These are phyloP conservation scores for Trichoderma harzianum DNA, from an alignment of 2,329 filamentous ascomycete species.

Conservation along the genomic window DNA sequence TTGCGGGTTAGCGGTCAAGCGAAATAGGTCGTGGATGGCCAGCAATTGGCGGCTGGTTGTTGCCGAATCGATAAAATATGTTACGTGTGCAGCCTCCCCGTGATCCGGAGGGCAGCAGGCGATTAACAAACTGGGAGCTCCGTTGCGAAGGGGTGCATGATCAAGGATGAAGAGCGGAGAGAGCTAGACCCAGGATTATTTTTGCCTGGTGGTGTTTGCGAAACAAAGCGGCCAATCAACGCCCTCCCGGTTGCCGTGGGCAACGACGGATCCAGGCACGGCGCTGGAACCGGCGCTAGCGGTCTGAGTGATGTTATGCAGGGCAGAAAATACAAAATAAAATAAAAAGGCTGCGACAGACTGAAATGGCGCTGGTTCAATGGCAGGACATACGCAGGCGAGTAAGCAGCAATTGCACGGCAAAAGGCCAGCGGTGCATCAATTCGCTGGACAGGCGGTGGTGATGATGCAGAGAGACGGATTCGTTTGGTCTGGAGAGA, in stretches of 20 bases:
- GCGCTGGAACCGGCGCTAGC: not conserved
- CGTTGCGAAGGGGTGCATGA: conserved; percentile 14
- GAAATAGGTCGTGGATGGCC: conserved; percentile 18
- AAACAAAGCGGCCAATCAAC: conserved; percentile 30
- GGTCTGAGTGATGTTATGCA: not conserved
- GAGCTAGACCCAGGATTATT: conserved; percentile 23
- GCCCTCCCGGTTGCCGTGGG: conserved; percentile 29
- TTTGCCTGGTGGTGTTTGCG: conserved; percentile 24
- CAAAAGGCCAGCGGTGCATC: not conserved
- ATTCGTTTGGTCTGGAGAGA: not conserved
- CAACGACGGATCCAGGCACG: conserved; percentile 26
- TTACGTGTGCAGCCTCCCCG: conserved; percentile 41
- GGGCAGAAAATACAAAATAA: not conserved
- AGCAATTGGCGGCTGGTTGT: conserved; percentile 23
- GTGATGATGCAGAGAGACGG: not conserved
- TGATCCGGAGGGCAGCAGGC: conserved; percentile 33
- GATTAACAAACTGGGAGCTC: conserved; percentile 12
- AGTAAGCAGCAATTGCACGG: not conserved
- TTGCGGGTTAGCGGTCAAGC: conserved; percentile 23
- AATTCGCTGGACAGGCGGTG: not conserved
- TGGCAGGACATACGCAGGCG: not conserved
- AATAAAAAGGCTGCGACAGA: not conserved
- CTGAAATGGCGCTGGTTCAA: not conserved
- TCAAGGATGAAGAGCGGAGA: conserved; percentile 18
- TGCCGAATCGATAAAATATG: conserved; percentile 32